Percentiles rank a stretch among this genome's conserved stretches.
phyloP scores from a whole-genome alignment of 108 stramenopile species.

The Seminavis robusta region DNA sequence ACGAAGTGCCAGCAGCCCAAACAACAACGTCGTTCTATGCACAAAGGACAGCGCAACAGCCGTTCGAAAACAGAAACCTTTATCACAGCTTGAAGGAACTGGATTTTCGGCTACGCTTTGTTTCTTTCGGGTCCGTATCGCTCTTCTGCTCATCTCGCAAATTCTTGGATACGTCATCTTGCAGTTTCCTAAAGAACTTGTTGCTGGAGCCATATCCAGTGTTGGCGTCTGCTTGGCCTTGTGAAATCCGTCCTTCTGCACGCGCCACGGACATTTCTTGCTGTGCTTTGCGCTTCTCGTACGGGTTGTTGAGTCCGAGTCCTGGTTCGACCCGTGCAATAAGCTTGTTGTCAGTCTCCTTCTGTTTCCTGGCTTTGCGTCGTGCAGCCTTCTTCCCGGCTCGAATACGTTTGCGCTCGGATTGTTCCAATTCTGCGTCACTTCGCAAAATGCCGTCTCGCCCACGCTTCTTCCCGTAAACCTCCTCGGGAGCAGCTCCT shows the following conservation, averaged over 20 bases:
- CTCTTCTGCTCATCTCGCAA: too few species aligned
- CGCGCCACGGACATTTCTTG: conserved; percentile 85
- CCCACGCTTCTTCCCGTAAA: conserved; percentile 86
- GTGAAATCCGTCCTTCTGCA: conserved; percentile 74
- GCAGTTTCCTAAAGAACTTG: conserved; percentile 89
- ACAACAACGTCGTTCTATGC: too few species aligned
- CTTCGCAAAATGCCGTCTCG: conserved; percentile 83
- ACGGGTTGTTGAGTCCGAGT: conserved; percentile 92
- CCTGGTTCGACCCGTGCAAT: conserved; percentile 89
- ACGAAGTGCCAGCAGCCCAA: too few species aligned
- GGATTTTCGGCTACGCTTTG: too few species aligned
- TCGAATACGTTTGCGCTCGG: conserved; percentile 87
- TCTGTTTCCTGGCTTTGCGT: conserved; percentile 86
- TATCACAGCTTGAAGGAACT: too few species aligned
- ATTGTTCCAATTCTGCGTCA: conserved; percentile 84
- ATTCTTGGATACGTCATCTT: too few species aligned
- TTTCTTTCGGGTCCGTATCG: too few species aligned
- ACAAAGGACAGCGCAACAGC: too few species aligned
- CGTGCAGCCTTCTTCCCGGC: conserved; percentile 87
- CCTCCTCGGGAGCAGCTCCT: conserved; percentile 93
- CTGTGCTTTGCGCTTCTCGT: conserved; percentile 86
- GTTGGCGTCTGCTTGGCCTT: conserved; percentile 64
- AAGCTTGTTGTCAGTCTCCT: conserved; percentile 84
- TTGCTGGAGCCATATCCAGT: conserved; percentile 79
- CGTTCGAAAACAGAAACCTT: too few species aligned